Conservation (phyloP, 129 eudicot species). For the Saposhnikovia divaricata region DNA sequence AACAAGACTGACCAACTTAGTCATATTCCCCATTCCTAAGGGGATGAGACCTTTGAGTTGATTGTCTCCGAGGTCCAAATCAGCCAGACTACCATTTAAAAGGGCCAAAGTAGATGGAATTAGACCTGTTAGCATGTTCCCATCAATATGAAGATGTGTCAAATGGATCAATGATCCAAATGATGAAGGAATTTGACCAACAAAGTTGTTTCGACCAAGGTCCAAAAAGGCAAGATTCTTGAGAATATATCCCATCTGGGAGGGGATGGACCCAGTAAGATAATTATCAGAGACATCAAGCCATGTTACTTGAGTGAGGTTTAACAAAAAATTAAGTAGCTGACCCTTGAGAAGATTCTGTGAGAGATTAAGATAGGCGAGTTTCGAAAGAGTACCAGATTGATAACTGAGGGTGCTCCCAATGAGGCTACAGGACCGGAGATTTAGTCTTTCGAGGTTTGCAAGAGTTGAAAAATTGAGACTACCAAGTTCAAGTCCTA, state of each 20-base stretch:
- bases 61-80: not conserved
- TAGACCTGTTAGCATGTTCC: not conserved
- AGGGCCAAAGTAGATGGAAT: not conserved
- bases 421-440: not conserved
- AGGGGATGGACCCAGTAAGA: not conserved
- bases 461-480: not conserved
- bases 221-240: not conserved
- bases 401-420: not conserved
- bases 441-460: not conserved
- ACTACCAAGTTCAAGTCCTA: not conserved
- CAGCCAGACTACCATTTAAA: not conserved
- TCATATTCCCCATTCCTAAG: not conserved
- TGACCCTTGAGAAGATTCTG: not conserved
- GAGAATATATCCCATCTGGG: not conserved
- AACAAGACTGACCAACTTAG: not conserved
- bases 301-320: not conserved
- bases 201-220: not conserved
- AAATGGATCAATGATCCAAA: conserved; percentile 2
- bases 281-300: not conserved
- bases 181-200: not conserved
- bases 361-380: not conserved
- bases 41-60: conserved; percentile 2
- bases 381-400: not conserved
- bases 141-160: not conserved
- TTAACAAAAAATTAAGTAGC: not conserved